Evolutionary conservation across 1,284 basidiomycete species (phyloP).

Genomic region (Ganoderma sinense): DNA sequence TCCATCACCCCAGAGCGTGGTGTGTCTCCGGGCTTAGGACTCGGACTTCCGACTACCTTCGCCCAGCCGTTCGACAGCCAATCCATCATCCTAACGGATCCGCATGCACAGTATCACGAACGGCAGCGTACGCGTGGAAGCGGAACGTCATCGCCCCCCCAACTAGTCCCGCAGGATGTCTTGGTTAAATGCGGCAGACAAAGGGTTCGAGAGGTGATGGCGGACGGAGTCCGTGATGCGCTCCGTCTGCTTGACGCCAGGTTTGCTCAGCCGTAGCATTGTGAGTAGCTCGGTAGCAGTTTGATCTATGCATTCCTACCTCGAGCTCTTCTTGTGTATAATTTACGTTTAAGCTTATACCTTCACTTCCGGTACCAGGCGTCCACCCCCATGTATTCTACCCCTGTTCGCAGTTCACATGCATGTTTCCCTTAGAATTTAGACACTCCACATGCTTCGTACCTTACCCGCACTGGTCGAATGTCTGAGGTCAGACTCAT

Average conservation of each 20-base stretch:
- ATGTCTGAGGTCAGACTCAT: not conserved
- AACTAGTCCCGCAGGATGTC: conserved; percentile 65
- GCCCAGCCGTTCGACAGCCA: conserved; percentile 34
- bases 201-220: conserved; percentile 75
- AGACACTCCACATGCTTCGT: conserved; percentile 3
- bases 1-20: conserved; percentile 54
- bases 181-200: conserved; percentile 63
- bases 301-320: not conserved
- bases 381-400: conserved; percentile 2
- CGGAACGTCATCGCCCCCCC: conserved; percentile 56
- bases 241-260: conserved; percentile 80
- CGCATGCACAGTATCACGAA: conserved; percentile 59
- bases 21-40: conserved; percentile 42
- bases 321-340: conserved; percentile 9
- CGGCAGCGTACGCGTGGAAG: conserved; percentile 48
- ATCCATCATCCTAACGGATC: conserved; percentile 55
- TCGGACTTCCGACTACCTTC: conserved; percentile 19
- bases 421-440: conserved; percentile 4
- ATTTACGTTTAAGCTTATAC: conserved; percentile 23
- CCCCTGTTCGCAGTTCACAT: not conserved
- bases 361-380: not conserved
- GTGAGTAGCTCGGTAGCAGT: not conserved
- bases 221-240: conserved; percentile 81
- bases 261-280: conserved; percentile 46
- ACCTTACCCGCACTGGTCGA: not conserved